Percentiles rank a stretch among this genome's conserved stretches.
phyloP scores from a whole-genome alignment of 2,329 filamentous ascomycete genomes.

The Trichoderma sp. region DNA sequence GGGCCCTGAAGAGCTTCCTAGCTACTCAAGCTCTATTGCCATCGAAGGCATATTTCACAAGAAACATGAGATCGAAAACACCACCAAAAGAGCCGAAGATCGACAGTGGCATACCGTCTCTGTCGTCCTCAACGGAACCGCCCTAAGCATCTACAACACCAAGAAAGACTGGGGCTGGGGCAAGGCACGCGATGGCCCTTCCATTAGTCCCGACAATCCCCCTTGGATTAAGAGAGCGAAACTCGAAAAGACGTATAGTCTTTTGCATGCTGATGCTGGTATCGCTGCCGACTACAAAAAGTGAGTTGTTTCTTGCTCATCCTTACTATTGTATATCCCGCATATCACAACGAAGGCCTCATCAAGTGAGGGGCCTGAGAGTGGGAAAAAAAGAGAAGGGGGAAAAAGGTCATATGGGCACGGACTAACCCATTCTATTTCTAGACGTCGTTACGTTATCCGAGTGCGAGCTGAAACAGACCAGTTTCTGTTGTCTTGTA shows the following conservation, averaged over 20 bases:
- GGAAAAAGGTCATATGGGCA: not conserved
- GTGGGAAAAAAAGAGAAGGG: not conserved
- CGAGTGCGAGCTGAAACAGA: slow-evolving; percentile 73
- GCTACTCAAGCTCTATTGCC: slow-evolving; percentile 57
- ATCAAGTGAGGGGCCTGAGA: not conserved
- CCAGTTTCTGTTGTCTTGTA: slow-evolving; percentile 70
- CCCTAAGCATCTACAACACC: slow-evolving; percentile 64
- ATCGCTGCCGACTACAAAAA: slow-evolving; percentile 73
- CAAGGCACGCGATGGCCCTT: slow-evolving; percentile 49
- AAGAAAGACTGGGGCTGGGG: slow-evolving; percentile 60
- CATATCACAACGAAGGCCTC: not conserved
- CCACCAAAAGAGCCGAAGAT: slow-evolving; percentile 62
- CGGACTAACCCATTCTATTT: not conserved
- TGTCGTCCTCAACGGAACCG: slow-evolving; percentile 66
- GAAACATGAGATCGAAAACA: slow-evolving; percentile 67
- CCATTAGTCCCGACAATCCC: slow-evolving; percentile 51
- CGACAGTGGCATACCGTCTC: slow-evolving; percentile 66
- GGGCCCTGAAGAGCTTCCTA: slow-evolving; percentile 42
- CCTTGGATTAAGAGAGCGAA: slow-evolving; percentile 55
- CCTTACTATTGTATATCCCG: not conserved
- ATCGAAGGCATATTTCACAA: slow-evolving; percentile 59
- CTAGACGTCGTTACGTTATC: slow-evolving; percentile 64
- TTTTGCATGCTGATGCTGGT: slow-evolving; percentile 74
- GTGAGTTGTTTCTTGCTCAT: slow-evolving; percentile 41
- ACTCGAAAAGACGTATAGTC: slow-evolving; percentile 67